Evolutionary conservation across 73 alveolate species (phyloP).

Genomic region (Uronychia binucleata): DNA sequence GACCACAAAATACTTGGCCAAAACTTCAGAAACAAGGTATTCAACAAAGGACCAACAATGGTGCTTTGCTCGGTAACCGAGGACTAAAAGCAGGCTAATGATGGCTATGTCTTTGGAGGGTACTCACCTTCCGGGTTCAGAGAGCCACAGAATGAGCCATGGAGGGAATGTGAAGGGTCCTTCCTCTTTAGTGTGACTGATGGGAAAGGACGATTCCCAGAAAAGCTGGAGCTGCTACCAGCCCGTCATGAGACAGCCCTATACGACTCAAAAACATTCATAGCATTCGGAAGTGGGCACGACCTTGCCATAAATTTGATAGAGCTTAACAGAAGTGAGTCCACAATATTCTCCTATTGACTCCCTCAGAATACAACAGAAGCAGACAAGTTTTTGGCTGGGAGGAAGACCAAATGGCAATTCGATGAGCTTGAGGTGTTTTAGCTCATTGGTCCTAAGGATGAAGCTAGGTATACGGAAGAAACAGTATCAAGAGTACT

Average conservation of each 20-base stretch:
- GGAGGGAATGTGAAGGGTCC: constrained; percentile 26
- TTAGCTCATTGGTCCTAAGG: neutral
- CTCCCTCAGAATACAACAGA: constrained; percentile 26
- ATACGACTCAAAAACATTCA: constrained; percentile 46
- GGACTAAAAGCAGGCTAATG: neutral
- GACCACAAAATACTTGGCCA: constrained; percentile 54
- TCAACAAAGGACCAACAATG: constrained; percentile 28
- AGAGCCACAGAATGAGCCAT: constrained; percentile 25
- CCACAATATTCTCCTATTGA: constrained; percentile 19
- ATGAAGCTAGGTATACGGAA: too few species aligned
- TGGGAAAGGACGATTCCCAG: constrained; percentile 53
- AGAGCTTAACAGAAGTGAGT: constrained; percentile 22
- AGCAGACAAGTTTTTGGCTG: constrained; percentile 26
- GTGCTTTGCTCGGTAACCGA: neutral
- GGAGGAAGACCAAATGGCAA: constrained; percentile 26
- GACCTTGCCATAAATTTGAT: constrained; percentile 18
- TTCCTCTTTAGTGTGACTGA: constrained; percentile 54
- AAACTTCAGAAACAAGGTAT: constrained; percentile 55
- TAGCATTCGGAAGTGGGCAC: constrained; percentile 58
- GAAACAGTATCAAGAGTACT: too few species aligned
- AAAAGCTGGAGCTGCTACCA: neutral
- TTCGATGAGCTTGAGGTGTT: constrained; percentile 25
- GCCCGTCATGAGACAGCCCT: constrained; percentile 22
- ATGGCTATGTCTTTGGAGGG: constrained; percentile 43
- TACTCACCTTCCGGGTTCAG: constrained; percentile 7